Evolutionary conservation across 768 basidiomycete genomes (phyloP).

Genomic region (Termitomyces sp.): DNA sequence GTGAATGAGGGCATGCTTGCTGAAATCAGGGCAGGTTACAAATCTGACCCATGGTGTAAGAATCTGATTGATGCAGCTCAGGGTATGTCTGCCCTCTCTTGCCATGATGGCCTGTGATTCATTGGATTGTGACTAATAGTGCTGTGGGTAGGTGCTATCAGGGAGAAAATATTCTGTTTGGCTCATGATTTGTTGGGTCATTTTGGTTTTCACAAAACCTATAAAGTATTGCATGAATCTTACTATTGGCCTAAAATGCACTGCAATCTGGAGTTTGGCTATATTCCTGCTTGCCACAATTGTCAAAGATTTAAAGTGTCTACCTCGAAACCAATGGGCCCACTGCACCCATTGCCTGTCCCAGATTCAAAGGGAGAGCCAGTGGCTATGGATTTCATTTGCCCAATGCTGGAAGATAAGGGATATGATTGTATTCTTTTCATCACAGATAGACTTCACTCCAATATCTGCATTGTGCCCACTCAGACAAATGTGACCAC

Average conservation of each 20-base stretch:
- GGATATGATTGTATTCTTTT: too few species aligned
- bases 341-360: slow-evolving; percentile 22
- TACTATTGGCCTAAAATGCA: slow-evolving; percentile 37
- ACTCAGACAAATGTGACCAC: too few species aligned
- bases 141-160: neutral
- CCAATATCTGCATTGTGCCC: too few species aligned
- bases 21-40: neutral
- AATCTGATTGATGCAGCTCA: too few species aligned
- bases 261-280: slow-evolving; percentile 7
- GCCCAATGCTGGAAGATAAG: too few species aligned
- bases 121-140: neutral
- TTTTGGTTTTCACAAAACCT: slow-evolving; percentile 31
- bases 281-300: slow-evolving; percentile 8
- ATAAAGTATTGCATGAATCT: slow-evolving; percentile 15
- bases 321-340: slow-evolving; percentile 24
- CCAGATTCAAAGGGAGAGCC: slow-evolving; percentile 13
- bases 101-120: too few species aligned
- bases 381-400: too few species aligned
- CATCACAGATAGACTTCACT: too few species aligned
- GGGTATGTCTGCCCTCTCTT: too few species aligned
- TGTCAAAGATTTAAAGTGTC: slow-evolving; percentile 9
- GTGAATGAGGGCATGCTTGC: too few species aligned
- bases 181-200: slow-evolving; percentile 29
- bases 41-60: too few species aligned
- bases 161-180: slow-evolving; percentile 22